These are phyloP conservation scores for Oidium heveae DNA, from an alignment of 2,329 filamentous ascomycete genomes.

Conservation along the genomic window DNA sequence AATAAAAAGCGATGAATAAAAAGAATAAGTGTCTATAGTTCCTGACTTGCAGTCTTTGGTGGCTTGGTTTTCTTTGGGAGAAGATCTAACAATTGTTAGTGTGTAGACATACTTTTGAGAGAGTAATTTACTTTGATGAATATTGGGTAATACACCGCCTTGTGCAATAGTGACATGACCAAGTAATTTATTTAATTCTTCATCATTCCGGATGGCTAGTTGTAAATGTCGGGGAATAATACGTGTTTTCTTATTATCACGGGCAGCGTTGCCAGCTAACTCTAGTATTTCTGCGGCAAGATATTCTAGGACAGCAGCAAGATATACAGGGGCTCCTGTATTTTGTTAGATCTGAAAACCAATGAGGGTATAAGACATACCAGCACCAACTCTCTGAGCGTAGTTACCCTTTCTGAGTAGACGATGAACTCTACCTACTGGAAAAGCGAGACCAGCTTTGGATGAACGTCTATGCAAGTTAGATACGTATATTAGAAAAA, in stretches of 20 bases:
- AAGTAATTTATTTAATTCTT: conserved; percentile 97
- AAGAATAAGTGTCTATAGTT: conserved; percentile 49
- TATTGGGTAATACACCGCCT: conserved; percentile 91
- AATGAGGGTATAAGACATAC: conserved; percentile 20
- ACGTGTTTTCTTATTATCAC: conserved; percentile 99
- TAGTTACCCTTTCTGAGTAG: conserved; percentile 98
- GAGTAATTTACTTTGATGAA: conserved; percentile 63
- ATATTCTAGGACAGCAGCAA: conserved; percentile 94
- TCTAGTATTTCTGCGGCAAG: conserved; percentile 97
- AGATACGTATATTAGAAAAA: no score
- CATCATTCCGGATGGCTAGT: conserved; percentile 97
- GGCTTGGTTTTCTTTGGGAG: conserved; percentile 99
- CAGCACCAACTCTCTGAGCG: conserved; percentile 96
- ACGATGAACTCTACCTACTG: conserved; percentile 97
- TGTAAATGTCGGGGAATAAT: conserved; percentile 98
- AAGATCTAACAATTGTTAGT: conserved; percentile 40
- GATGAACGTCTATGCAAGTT: conserved; percentile 95
- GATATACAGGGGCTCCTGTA: conserved; percentile 68
- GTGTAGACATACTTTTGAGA: not conserved
- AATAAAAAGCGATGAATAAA: conserved; percentile 14
- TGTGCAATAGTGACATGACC: conserved; percentile 93
- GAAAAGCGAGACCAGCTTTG: conserved; percentile 97
- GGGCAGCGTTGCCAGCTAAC: conserved; percentile 91
- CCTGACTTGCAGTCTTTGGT: conserved; percentile 80
- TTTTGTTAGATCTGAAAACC: conserved; percentile 2